Evolutionary conservation across 257 asterid genomes (phyloP).

Genomic region (Primulina eburnea): DNA sequence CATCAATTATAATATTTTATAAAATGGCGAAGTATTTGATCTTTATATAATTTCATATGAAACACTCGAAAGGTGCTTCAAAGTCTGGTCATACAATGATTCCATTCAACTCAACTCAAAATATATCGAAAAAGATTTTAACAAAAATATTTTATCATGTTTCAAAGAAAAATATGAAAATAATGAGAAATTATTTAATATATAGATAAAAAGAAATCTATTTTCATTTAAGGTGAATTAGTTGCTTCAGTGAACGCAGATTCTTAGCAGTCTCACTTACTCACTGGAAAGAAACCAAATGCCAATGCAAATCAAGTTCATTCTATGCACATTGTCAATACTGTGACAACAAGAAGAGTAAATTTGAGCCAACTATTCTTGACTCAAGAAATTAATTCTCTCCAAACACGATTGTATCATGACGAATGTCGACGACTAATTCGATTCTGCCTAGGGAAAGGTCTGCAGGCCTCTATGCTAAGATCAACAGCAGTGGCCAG

Average conservation of each 20-base stretch:
- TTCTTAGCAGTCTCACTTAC: neutral
- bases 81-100: too few relatives aligned
- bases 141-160: too few relatives aligned
- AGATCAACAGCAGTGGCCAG: slow-evolving; percentile 95
- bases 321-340: slow-evolving; percentile 35
- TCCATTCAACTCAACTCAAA: too few relatives aligned
- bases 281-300: neutral
- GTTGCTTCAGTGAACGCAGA: neutral
- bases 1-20: too few relatives aligned
- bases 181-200: too few relatives aligned
- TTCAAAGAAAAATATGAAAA: too few relatives aligned
- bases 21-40: too few relatives aligned
- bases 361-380: slow-evolving; percentile 9
- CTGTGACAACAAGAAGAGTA: slow-evolving; percentile 19
- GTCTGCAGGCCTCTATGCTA: slow-evolving; percentile 84
- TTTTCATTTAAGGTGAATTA: too few relatives aligned
- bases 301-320: slow-evolving; percentile 24
- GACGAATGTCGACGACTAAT: slow-evolving; percentile 65
- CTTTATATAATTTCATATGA: too few relatives aligned
- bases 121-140: too few relatives aligned
- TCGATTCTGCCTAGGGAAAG: slow-evolving; percentile 64
- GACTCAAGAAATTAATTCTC: slow-evolving; percentile 13
- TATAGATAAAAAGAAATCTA: too few relatives aligned
- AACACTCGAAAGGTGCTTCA: too few relatives aligned
- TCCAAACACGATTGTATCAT: slow-evolving; percentile 33